Conservation (phyloP, 176 grass and related monocot species). For the Tillandsia leiboldiana region DNA sequence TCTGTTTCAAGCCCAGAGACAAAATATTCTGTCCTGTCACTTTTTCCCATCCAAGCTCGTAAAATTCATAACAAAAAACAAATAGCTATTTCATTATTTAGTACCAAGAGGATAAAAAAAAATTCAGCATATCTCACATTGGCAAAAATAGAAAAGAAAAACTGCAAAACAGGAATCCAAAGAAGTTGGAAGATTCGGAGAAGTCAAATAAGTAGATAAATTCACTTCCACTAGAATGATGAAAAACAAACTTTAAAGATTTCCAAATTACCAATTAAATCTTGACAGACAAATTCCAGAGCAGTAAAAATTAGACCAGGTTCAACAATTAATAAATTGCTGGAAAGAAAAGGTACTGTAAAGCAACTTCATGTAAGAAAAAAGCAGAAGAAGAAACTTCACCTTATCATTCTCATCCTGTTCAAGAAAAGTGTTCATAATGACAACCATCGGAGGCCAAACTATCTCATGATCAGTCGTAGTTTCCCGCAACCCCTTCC, state of each 20-base stretch:
- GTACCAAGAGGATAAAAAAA: no score
- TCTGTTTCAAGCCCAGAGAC: no score
- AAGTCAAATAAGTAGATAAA: no score
- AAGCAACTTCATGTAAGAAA: not conserved
- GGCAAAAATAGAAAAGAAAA: not conserved
- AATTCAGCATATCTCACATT: no score
- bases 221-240: no score
- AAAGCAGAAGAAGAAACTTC: constrained; percentile 1
- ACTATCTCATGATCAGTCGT: constrained; percentile 51
- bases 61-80: no score
- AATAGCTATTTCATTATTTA: no score
- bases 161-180: not conserved
- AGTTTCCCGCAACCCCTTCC: constrained; percentile 58
- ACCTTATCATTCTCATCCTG: constrained; percentile 75
- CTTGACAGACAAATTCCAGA: not conserved
- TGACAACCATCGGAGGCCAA: constrained; percentile 92
- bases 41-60: no score
- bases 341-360: not conserved
- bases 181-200: no score
- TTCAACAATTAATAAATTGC: not conserved
- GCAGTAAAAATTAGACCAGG: not conserved
- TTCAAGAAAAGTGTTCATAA: constrained; percentile 75
- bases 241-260: no score
- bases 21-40: no score
- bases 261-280: not conserved